phyloP scores from a whole-genome alignment of 352 stramenopile species.

The Phytophthora chlamydospora region DNA sequence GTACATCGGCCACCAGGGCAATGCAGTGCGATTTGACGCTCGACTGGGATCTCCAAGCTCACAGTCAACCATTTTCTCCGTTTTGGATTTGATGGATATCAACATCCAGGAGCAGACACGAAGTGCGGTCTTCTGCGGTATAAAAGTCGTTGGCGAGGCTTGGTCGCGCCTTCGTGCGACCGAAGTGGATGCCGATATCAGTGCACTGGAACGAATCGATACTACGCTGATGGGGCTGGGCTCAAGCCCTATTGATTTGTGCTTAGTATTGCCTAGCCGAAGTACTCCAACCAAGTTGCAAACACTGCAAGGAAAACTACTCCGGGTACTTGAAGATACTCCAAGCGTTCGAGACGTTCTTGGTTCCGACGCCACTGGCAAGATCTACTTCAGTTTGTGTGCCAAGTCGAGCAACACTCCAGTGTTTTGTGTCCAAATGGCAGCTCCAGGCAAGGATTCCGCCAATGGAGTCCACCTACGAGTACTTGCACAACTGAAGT shows the following conservation, averaged over 20 bases:
- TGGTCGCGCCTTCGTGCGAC: conserved; percentile 6
- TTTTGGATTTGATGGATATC: conserved; percentile 29
- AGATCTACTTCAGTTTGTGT: conserved; percentile 40
- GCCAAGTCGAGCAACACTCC: conserved; percentile 18
- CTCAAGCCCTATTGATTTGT: conserved; percentile 38
- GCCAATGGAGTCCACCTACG: conserved; percentile 1
- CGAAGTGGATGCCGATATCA: background rate
- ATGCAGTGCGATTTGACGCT: conserved; percentile 7
- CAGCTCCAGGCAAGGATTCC: background rate
- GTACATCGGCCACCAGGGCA: conserved; percentile 2
- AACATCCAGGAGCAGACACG: conserved; percentile 37
- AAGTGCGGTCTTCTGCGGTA: conserved; percentile 18
- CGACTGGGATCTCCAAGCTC: conserved; percentile 3
- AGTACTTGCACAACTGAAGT: conserved; percentile 19
- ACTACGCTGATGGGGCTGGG: conserved; percentile 39
- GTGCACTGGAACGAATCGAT: conserved; percentile 38
- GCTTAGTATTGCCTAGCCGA: conserved; percentile 20
- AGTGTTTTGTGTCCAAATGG: conserved; percentile 40
- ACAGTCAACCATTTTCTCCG: conserved; percentile 9
- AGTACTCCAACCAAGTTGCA: conserved; percentile 6
- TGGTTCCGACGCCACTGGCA: conserved; percentile 12
- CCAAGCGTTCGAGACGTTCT: conserved; percentile 11
- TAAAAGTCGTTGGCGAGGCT: conserved; percentile 22
- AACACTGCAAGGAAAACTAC: conserved; percentile 19
- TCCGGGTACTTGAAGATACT: conserved; percentile 8